These are phyloP conservation scores for Abelmoschus esculentus DNA, from an alignment of 345 rosid genomes.

Conservation along the genomic window DNA sequence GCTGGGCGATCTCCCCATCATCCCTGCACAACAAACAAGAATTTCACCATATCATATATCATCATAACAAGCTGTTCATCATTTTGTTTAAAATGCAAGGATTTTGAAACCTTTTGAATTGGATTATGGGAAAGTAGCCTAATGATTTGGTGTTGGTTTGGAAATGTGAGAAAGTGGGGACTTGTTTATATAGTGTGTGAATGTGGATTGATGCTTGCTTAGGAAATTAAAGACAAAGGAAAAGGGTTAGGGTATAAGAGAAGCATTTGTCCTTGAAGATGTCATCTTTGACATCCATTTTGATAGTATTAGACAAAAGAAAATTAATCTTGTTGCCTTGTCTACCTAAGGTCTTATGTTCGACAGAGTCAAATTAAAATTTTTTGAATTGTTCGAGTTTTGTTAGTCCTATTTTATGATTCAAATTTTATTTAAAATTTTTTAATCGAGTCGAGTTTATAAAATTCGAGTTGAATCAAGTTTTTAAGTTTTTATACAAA, in stretches of 20 bases:
- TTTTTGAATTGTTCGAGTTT: no score
- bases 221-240: not conserved
- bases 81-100: not conserved
- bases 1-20: constrained; percentile 36
- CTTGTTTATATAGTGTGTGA: constrained; percentile 21
- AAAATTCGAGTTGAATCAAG: no score
- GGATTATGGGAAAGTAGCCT: not conserved
- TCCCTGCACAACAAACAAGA: constrained; percentile 8
- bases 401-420: no score
- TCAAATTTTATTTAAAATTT: no score
- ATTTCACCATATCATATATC: not conserved
- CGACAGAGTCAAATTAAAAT: no score
- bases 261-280: not conserved
- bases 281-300: not conserved
- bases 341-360: no score
- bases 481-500: no score
- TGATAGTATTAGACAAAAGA: not conserved
- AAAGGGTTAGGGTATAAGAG: not conserved
- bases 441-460: no score
- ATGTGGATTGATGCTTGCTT: not conserved
- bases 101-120: constrained; percentile 2
- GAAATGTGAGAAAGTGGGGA: not conserved
- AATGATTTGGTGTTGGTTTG: not conserved
- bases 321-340: no score
- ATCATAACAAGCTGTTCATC: not conserved